Evolutionary conservation across 225 moss, liverwort and hornwort genomes (phyloP).

Genomic region (Anthoceros angustus): DNA sequence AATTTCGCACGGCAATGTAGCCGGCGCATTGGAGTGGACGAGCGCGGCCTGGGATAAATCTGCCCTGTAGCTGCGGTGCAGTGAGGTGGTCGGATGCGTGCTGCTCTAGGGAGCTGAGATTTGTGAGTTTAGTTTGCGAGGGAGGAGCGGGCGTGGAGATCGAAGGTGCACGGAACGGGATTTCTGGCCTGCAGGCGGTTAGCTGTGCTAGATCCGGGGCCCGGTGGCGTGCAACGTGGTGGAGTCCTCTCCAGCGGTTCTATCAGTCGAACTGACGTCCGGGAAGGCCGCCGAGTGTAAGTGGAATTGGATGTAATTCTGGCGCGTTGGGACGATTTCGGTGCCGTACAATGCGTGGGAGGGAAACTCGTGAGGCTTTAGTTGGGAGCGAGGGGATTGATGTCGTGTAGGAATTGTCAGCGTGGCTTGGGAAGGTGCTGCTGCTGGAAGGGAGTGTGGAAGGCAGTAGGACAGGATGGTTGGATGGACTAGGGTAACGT

Average conservation of each 20-base stretch:
- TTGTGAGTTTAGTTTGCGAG: not conserved
- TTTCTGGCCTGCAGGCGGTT: not conserved
- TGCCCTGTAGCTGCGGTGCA: not conserved
- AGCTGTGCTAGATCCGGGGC: not conserved
- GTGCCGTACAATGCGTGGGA: too few relatives aligned
- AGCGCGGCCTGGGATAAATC: not conserved
- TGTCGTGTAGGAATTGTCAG: not conserved
- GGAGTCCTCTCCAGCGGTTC: too few relatives aligned
- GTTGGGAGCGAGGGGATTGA: too few relatives aligned
- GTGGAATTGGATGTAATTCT: too few relatives aligned
- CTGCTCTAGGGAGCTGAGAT: not conserved
- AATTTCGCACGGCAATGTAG: constrained; percentile 3
- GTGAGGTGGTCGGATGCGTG: not conserved
- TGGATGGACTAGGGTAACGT: not conserved
- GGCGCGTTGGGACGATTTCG: too few relatives aligned
- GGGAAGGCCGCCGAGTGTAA: too few relatives aligned
- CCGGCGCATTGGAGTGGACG: not conserved
- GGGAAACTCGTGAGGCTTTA: too few relatives aligned
- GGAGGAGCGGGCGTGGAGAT: not conserved
- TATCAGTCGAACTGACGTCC: too few relatives aligned
- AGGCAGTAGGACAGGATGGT: not conserved
- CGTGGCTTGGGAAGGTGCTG: not conserved
- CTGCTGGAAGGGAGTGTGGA: too few relatives aligned
- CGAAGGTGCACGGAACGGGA: not conserved
- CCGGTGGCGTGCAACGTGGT: too few relatives aligned